These are phyloP conservation scores for Phytophthora palmivora DNA, from an alignment of 352 stramenopile species.

Conservation along the genomic window DNA sequence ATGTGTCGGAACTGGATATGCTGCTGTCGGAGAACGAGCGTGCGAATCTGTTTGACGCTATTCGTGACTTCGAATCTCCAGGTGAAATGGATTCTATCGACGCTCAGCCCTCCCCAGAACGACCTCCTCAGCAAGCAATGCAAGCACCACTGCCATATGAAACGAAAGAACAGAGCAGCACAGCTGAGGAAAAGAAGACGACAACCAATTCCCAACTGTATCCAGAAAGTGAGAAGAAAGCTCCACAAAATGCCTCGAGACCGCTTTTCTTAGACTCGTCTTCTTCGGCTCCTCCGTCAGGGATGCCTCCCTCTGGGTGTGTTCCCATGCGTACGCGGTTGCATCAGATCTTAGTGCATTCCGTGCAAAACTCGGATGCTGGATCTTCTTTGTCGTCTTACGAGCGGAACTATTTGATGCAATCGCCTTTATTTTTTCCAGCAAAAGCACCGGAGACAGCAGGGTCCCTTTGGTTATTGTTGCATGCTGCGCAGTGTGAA, in stretches of 20 bases:
- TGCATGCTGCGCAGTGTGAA: slow-evolving; percentile 60
- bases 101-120: slow-evolving; percentile 17
- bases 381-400: slow-evolving; percentile 52
- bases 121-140: slow-evolving; percentile 12
- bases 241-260: slow-evolving; percentile 22
- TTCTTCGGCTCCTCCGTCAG: slow-evolving; percentile 30
- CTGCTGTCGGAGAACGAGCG: slow-evolving; percentile 73
- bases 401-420: slow-evolving; percentile 59
- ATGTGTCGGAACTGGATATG: slow-evolving; percentile 52
- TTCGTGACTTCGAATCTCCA: slow-evolving; percentile 71
- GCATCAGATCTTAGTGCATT: slow-evolving; percentile 54
- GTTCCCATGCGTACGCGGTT: slow-evolving; percentile 49
- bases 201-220: slow-evolving; percentile 31
- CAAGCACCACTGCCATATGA: slow-evolving; percentile 21
- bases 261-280: slow-evolving; percentile 41
- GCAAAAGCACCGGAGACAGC: slow-evolving; percentile 65
- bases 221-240: slow-evolving; percentile 32
- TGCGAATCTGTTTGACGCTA: slow-evolving; percentile 73
- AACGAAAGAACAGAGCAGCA: slow-evolving; percentile 26
- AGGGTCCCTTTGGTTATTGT: slow-evolving; percentile 73
- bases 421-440: slow-evolving; percentile 60
- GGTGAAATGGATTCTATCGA: slow-evolving; percentile 15
- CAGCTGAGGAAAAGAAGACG: slow-evolving; percentile 24
- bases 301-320: slow-evolving; percentile 32
- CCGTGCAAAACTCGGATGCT: slow-evolving; percentile 52